phyloP scores from a whole-genome alignment of 1,284 basidiomycete genomes.

The Malassezia furfur region DNA sequence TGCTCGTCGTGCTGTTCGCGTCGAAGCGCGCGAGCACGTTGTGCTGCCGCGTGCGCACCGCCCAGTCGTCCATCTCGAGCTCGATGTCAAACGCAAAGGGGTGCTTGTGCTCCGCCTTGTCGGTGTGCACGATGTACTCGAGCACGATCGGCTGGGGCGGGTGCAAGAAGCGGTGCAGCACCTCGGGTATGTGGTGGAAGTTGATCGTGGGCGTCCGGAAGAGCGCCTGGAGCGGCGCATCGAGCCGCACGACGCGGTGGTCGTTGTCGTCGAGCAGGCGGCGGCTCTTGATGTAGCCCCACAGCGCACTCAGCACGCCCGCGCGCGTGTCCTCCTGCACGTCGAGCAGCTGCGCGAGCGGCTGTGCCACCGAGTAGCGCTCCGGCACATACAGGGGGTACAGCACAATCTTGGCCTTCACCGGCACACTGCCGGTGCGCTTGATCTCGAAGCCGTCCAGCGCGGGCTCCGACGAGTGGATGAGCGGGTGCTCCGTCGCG shows the following conservation, averaged over 20 bases:
- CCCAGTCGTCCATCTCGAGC: constrained; percentile 73
- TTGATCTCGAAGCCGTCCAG: constrained; percentile 78
- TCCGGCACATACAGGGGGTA: constrained; percentile 78
- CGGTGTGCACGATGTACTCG: constrained; percentile 57
- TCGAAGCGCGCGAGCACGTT: constrained; percentile 63
- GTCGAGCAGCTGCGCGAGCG: constrained; percentile 66
- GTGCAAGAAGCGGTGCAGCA: constrained; percentile 68
- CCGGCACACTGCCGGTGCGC: constrained; percentile 67
- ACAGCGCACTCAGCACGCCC: constrained; percentile 71
- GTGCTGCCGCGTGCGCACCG: constrained; percentile 65
- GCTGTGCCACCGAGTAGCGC: constrained; percentile 69
- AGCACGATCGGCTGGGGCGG: constrained; percentile 74
- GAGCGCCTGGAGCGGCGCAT: constrained; percentile 51
- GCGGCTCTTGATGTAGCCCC: constrained; percentile 83
- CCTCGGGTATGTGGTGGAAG: constrained; percentile 75
- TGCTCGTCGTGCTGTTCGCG: constrained; percentile 54
- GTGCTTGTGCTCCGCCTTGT: constrained; percentile 47
- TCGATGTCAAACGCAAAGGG: constrained; percentile 71
- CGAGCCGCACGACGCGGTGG: constrained; percentile 65
- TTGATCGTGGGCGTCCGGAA: constrained; percentile 55
- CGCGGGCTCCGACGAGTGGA: constrained; percentile 38
- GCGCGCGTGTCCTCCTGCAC: constrained; percentile 76
- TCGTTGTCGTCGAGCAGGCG: constrained; percentile 84
- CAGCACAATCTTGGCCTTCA: constrained; percentile 68
- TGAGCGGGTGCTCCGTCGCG: constrained; percentile 32